Evolutionary conservation across 139 green algal species (phyloP).

Genomic region (Tetradesmus obliquus): DNA sequence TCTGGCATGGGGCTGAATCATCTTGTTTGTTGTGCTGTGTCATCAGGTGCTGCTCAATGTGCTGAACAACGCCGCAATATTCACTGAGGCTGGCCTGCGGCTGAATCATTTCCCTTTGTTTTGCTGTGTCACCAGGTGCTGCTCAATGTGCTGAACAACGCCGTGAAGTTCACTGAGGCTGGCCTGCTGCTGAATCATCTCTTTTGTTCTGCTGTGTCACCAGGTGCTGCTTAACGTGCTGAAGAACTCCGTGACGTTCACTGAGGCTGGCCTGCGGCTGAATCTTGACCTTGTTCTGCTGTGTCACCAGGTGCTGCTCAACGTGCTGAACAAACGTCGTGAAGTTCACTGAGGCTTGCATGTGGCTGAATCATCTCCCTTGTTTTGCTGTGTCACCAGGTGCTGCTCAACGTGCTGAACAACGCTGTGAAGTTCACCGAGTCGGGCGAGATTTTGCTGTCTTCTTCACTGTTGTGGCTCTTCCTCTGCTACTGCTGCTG

Average conservation of each 20-base stretch:
- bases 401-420: slow-evolving; percentile 92
- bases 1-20: too few relatives aligned
- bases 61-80: slow-evolving; percentile 92
- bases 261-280: slow-evolving; percentile 60
- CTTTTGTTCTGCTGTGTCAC: slow-evolving; percentile 30
- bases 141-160: slow-evolving; percentile 93
- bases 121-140: slow-evolving; percentile 65
- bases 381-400: neutral
- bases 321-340: slow-evolving; percentile 47
- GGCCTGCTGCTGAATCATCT: slow-evolving; percentile 45
- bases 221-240: slow-evolving; percentile 87
- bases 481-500: neutral
- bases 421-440: slow-evolving; percentile 95
- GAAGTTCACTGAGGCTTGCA: too few relatives aligned
- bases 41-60: slow-evolving; percentile 83
- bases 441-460: slow-evolving; percentile 76
- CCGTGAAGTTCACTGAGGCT: slow-evolving; percentile 92
- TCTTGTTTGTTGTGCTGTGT: too few relatives aligned
- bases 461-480: too few relatives aligned
- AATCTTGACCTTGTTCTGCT: too few relatives aligned
- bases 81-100: slow-evolving; percentile 79
- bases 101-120: too few relatives aligned
- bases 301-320: too few relatives aligned
- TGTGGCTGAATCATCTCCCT: too few relatives aligned
- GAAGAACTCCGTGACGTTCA: slow-evolving; percentile 94